Evolutionary conservation across 2,329 filamentous ascomycete genomes (phyloP).

Genomic region (Colletotrichum sp.): DNA sequence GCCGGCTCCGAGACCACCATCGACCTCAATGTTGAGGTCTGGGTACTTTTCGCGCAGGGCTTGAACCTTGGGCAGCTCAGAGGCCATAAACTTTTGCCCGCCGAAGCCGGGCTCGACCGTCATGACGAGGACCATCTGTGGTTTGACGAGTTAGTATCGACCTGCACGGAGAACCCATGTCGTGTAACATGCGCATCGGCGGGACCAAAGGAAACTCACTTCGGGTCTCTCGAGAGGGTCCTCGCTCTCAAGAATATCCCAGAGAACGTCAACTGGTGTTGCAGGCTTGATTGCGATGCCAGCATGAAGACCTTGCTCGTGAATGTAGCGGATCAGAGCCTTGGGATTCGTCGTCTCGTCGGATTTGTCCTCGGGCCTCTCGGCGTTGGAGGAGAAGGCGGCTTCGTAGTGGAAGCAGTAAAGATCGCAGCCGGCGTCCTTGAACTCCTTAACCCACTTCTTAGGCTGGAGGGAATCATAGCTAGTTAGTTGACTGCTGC

Average conservation of each 20-base stretch:
- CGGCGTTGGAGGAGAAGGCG: slow-evolving; percentile 85
- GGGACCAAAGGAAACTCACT: slow-evolving; percentile 59
- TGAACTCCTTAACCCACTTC: slow-evolving; percentile 97
- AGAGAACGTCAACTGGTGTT: slow-evolving; percentile 89
- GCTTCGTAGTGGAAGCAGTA: slow-evolving; percentile 99
- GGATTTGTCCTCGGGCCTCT: slow-evolving; percentile 72
- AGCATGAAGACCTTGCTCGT: slow-evolving; percentile 84
- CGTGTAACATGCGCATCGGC: slow-evolving; percentile 8
- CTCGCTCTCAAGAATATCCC: slow-evolving; percentile 81
- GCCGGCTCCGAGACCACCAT: slow-evolving; percentile 85
- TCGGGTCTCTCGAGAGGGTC: slow-evolving; percentile 82
- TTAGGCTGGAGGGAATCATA: slow-evolving; percentile 70
- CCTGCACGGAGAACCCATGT: background rate
- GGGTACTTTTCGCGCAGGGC: slow-evolving; percentile 86
- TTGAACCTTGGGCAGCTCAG: slow-evolving; percentile 91
- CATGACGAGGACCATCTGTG: slow-evolving; percentile 97
- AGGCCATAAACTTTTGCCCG: slow-evolving; percentile 98
- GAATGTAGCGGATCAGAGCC: slow-evolving; percentile 89
- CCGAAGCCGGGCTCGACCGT: slow-evolving; percentile 97
- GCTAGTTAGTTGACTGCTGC: background rate
- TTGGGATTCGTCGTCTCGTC: slow-evolving; percentile 80
- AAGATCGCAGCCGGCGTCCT: slow-evolving; percentile 93
- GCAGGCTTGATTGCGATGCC: slow-evolving; percentile 96
- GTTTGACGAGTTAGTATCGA: background rate
- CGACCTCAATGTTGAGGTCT: slow-evolving; percentile 94